phyloP scores from a whole-genome alignment of 768 basidiomycete species.

The Rhodotorula graminis region DNA sequence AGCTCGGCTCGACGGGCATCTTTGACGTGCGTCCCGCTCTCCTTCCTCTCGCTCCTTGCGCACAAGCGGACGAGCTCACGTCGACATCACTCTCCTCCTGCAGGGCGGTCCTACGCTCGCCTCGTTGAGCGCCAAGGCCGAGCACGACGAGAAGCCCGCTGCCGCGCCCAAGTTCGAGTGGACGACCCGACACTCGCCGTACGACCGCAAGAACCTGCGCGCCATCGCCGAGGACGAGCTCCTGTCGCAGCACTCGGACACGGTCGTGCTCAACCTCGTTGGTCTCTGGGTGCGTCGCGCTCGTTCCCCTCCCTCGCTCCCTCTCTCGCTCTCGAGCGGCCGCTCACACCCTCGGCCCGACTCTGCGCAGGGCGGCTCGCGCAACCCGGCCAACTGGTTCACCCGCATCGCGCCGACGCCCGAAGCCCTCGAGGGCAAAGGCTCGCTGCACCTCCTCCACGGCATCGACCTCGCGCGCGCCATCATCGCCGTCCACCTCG shows the following conservation, averaged over 20 bases:
- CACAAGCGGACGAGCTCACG: background rate
- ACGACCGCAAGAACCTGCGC: slow-evolving; percentile 50
- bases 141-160: background rate
- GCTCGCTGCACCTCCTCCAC: slow-evolving; percentile 61
- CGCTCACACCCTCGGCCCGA: background rate
- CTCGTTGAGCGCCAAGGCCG: background rate
- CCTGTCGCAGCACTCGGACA: slow-evolving; percentile 51
- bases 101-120: slow-evolving; percentile 46
- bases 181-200: slow-evolving; percentile 57
- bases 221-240: slow-evolving; percentile 58
- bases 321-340: too few relatives aligned
- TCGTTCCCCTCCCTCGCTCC: background rate
- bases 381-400: slow-evolving; percentile 56
- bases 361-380: slow-evolving; percentile 51
- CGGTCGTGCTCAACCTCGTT: slow-evolving; percentile 60
- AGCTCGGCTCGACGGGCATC: slow-evolving; percentile 60
- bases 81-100: background rate
- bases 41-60: background rate
- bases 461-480: slow-evolving; percentile 58
- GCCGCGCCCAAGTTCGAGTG: slow-evolving; percentile 45
- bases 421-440: slow-evolving; percentile 56
- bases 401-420: slow-evolving; percentile 57
- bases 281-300: slow-evolving; percentile 54
- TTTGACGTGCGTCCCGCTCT: slow-evolving; percentile 55
- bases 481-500: slow-evolving; percentile 57